Base-by-base conservation (phyloP, 2,329 filamentous ascomycete genomes). In the Neonectria magnoliae region DNA sequence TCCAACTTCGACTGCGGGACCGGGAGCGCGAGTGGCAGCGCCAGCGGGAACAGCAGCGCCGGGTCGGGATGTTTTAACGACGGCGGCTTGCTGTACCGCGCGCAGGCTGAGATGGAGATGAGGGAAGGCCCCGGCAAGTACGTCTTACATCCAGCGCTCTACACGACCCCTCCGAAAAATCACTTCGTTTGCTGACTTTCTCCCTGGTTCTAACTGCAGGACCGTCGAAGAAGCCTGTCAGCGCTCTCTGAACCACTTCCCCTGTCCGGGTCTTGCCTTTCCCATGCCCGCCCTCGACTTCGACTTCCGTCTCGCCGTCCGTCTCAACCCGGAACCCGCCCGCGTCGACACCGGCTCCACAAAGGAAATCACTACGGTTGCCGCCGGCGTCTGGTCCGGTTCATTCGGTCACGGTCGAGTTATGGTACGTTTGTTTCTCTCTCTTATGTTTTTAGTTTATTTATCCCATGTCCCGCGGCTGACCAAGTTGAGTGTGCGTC, bases 301-400 rank as follows among this genome's bases (percentile, higher is more conserved):
- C 50, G 83, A 86, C 70, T 85, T 86, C 68, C 82, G 83, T 60
- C 81, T 86, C 73, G 81, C 81, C 44, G 83, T 85, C 14, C 76
- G 75, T 18, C 75, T 85, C 29, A 81, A 82, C 64, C 80, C 81
- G 18, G 79, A 81, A 55, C 76, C 79, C 33, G 79, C 83, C 11
- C 78, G 78, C 22, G 78, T 85, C 42, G 83, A 83, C 31, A 73
- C 76, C 13, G 78, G 81, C 55, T 81, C 79, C 36, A 78, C 80
- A 60, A 80, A 83, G 62, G 84, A 85, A 68, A 84, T 84, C 73
- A 83, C 83, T 29, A 82, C 82, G 13, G 82, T 85, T 55, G 78
- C 79, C 8, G 80, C 80, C 10, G 83, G 84, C 2, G 77, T 75
- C 11, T 86, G 83, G 82, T 81, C 80, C 8, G 84, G 82, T 7